A percentile compares a stretch with the other conserved stretches of the same genome.
phyloP scores from a whole-genome alignment of 306 rosid genomes.

The Trifolium pratense region DNA sequence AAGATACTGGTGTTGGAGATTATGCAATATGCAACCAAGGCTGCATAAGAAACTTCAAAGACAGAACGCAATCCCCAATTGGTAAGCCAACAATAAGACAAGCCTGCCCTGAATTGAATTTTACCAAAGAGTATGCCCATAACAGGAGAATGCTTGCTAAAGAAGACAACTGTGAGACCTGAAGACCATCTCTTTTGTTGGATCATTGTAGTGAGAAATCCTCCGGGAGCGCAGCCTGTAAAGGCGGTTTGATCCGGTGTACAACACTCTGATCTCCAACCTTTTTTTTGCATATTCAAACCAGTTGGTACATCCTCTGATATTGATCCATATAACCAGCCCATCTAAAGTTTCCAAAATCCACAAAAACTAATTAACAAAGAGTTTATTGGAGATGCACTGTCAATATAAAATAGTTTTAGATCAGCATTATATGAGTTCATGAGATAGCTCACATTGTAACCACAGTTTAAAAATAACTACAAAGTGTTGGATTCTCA shows the following conservation, averaged over 20 bases:
- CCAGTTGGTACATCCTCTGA: constrained; percentile 71
- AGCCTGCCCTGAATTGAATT: constrained; percentile 56
- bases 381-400: too few relatives aligned
- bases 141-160: constrained; percentile 62
- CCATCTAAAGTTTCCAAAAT: constrained; percentile 23
- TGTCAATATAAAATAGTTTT: too few relatives aligned
- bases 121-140: constrained; percentile 51
- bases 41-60: constrained; percentile 56
- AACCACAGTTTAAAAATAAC: too few relatives aligned
- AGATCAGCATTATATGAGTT: too few relatives aligned
- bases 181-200: constrained; percentile 79
- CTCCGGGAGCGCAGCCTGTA: constrained; percentile 60
- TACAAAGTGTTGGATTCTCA: too few relatives aligned
- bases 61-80: constrained; percentile 50
- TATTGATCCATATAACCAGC: constrained; percentile 61
- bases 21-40: constrained; percentile 61
- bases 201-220: constrained; percentile 54
- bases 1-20: constrained; percentile 65
- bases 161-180: constrained; percentile 61
- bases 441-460: too few relatives aligned
- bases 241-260: constrained; percentile 58
- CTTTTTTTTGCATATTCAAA: constrained; percentile 54
- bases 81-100: constrained; percentile 54
- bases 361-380: not conserved
- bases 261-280: constrained; percentile 65